Conservation (phyloP, 2,329 filamentous ascomycete species). For the Aspergillus fumigatiaffinis region DNA sequence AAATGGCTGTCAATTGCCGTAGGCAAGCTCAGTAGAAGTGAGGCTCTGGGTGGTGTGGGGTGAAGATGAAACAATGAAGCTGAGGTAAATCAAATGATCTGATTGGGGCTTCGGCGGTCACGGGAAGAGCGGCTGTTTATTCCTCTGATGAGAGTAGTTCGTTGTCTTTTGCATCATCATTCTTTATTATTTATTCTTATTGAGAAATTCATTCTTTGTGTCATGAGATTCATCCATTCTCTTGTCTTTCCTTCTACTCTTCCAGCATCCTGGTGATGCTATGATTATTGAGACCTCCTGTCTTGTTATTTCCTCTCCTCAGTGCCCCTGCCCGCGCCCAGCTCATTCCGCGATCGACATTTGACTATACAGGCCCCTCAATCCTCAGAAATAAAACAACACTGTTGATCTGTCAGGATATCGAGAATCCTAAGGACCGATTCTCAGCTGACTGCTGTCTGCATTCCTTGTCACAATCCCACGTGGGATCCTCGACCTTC, state of each 20-base stretch:
- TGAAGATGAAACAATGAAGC: constrained; percentile 1
- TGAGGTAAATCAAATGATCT: constrained; percentile 4
- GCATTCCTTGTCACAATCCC: neutral
- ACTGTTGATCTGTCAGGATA: neutral
- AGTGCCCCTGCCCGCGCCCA: neutral
- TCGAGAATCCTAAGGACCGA: neutral
- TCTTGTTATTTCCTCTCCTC: neutral
- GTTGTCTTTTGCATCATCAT: neutral
- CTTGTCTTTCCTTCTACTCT: neutral
- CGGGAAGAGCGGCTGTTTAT: constrained; percentile 11
- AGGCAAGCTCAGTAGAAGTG: neutral
- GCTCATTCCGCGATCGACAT: neutral
- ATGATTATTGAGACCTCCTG: neutral
- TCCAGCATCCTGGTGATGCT: neutral
- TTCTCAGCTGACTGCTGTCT: neutral
- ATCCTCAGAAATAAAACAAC: neutral
- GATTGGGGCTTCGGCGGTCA: constrained; percentile 25
- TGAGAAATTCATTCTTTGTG: neutral
- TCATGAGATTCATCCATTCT: neutral
- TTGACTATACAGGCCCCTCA: neutral
- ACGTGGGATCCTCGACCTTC: neutral
- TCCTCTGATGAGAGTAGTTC: neutral
- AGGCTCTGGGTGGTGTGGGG: neutral
- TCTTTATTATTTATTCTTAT: neutral
- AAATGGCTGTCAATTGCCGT: neutral